phyloP scores from a whole-genome alignment of 306 rosid genomes.

The Lathyrus oleraceus region DNA sequence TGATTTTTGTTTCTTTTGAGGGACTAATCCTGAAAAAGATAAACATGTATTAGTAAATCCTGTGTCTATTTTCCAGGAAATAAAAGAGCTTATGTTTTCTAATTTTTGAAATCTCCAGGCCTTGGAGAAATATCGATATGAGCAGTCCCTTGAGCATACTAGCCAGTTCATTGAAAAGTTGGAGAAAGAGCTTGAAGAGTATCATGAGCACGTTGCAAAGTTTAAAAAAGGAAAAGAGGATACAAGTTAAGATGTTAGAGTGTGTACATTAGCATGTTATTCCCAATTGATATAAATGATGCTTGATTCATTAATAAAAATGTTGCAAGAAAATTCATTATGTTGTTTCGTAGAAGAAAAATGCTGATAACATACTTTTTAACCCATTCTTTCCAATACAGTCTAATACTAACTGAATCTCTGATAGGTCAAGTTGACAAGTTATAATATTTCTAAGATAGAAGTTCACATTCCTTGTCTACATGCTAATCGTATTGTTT shows the following conservation, averaged over 20 bases:
- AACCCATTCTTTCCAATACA: background rate
- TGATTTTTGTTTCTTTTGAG: background rate
- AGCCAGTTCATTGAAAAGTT: slow-evolving; percentile 83
- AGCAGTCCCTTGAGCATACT: slow-evolving; percentile 83
- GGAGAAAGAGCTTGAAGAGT: slow-evolving; percentile 82
- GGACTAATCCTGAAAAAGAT: slow-evolving; percentile 5
- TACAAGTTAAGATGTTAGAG: slow-evolving; percentile 30
- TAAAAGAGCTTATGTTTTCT: slow-evolving; percentile 12
- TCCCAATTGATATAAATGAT: slow-evolving; percentile 3
- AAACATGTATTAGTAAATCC: background rate
- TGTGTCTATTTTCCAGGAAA: background rate
- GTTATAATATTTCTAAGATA: background rate
- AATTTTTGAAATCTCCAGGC: slow-evolving; percentile 56
- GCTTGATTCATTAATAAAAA: slow-evolving; percentile 9
- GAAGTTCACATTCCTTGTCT: background rate
- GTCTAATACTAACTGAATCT: background rate
- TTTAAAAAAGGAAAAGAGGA: slow-evolving; percentile 53
- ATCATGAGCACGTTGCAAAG: slow-evolving; percentile 55
- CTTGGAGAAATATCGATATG: slow-evolving; percentile 66
- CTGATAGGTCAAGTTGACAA: slow-evolving; percentile 4
- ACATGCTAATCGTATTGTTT: background rate
- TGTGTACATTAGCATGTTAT: slow-evolving; percentile 18
- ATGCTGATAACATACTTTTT: background rate
- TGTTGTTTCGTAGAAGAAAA: background rate
- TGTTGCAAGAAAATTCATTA: background rate